Conservation (phyloP, 1,284 basidiomycete species). For the Ceratobasidium sp. region DNA sequence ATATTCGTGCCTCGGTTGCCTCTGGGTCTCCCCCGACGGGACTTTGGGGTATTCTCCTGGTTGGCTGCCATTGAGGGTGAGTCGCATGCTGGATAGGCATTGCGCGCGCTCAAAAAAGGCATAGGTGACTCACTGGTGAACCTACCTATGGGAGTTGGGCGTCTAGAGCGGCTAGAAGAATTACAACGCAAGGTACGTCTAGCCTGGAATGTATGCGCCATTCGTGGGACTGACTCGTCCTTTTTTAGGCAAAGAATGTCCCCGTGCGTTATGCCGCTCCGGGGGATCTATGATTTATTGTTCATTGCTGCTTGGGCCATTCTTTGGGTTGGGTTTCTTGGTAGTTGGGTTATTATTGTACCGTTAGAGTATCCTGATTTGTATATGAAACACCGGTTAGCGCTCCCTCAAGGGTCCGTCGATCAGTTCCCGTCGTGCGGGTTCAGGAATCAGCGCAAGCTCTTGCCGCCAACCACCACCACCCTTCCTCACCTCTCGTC, state of each 20-base stretch:
- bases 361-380: not conserved
- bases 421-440: slow-evolving; percentile 45
- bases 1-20: slow-evolving; percentile 38
- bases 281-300: not conserved
- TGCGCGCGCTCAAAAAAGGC: not conserved
- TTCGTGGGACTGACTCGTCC: too few relatives aligned
- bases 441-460: slow-evolving; percentile 24
- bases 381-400: slow-evolving; percentile 22
- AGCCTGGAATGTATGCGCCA: too few relatives aligned
- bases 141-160: slow-evolving; percentile 35
- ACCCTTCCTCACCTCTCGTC: not conserved
- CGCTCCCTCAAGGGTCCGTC: slow-evolving; percentile 38
- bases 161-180: slow-evolving; percentile 39
- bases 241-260: not conserved
- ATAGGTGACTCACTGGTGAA: slow-evolving; percentile 37
- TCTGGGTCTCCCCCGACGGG: slow-evolving; percentile 28
- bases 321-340: not conserved
- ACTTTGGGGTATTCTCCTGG: slow-evolving; percentile 43
- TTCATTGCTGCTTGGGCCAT: not conserved
- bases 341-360: slow-evolving; percentile 5
- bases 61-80: slow-evolving; percentile 41
- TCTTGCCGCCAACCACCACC: slow-evolving; percentile 27
- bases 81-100: not conserved
- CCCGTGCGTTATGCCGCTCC: slow-evolving; percentile 33
- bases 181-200: slow-evolving; percentile 1